Conservation (phyloP, 2,329 filamentous ascomycete genomes). For the Fulvia fulva region DNA sequence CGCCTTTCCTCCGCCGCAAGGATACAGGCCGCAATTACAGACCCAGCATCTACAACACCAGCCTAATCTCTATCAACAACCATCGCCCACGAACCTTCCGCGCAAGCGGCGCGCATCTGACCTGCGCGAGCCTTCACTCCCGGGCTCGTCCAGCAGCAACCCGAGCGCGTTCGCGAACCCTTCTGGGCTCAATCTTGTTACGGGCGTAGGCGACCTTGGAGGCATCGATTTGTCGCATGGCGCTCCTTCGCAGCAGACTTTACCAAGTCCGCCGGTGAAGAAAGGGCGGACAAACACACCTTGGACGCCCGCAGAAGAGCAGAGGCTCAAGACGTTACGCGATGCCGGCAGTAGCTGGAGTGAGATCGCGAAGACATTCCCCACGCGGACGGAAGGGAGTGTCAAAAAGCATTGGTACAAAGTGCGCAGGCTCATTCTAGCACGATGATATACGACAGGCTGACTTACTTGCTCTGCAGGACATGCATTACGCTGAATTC, state of each 20-base stretch:
- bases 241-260: slow-evolving; percentile 35
- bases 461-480: slow-evolving; percentile 48
- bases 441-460: slow-evolving; percentile 28
- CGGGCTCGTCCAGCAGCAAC: slow-evolving; percentile 31
- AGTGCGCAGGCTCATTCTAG: slow-evolving; percentile 49
- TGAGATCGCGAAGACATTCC: slow-evolving; percentile 98
- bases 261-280: slow-evolving; percentile 60
- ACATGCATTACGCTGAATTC: slow-evolving; percentile 99
- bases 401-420: slow-evolving; percentile 99
- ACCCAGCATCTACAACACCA: slow-evolving; percentile 35
- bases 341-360: slow-evolving; percentile 94
- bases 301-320: slow-evolving; percentile 93
- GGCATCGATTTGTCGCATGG: slow-evolving; percentile 13
- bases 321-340: slow-evolving; percentile 87
- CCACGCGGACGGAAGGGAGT: slow-evolving; percentile 87
- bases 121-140: slow-evolving; percentile 25
- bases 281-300: slow-evolving; percentile 98
- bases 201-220: slow-evolving; percentile 13
- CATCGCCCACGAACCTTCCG: slow-evolving; percentile 30
- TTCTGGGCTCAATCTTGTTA: slow-evolving; percentile 22
- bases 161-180: slow-evolving; percentile 28
- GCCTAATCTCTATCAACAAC: slow-evolving; percentile 33
- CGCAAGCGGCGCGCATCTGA: slow-evolving; percentile 38
- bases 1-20: slow-evolving; percentile 27
- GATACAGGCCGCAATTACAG: slow-evolving; percentile 27